Conservation (phyloP, 345 rosid species). For the Punica granatum region DNA sequence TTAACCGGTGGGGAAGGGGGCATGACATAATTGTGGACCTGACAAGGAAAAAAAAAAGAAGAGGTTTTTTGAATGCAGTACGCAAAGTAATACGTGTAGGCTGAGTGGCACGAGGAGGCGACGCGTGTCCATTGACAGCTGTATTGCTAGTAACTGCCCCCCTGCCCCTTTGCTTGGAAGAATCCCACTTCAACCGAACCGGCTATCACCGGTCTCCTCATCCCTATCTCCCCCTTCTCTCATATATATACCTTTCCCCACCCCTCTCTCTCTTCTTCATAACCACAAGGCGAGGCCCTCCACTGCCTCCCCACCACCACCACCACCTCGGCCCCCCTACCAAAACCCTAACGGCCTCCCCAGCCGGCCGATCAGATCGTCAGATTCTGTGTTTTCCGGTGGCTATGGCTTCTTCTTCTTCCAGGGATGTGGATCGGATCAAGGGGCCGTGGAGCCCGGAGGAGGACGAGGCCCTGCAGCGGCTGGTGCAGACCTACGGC, state of each 20-base stretch:
- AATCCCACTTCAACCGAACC: constrained; percentile 39
- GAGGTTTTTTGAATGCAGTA: background rate
- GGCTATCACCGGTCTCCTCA: constrained; percentile 43
- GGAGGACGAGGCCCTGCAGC: constrained; percentile 60
- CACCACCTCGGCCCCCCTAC: background rate
- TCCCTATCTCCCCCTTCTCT: constrained; percentile 5
- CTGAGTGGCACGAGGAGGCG: constrained; percentile 11
- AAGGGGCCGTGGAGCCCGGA: constrained; percentile 87
- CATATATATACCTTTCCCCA: background rate
- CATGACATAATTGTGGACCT: constrained; percentile 2
- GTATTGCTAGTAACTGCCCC: constrained; percentile 53
- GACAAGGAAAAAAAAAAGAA: background rate
- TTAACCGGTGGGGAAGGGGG: background rate
- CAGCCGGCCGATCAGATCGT: background rate
- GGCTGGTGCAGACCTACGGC: constrained; percentile 55
- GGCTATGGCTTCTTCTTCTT: constrained; percentile 5
- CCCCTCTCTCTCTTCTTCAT: constrained; percentile 8
- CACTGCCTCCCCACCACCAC: background rate
- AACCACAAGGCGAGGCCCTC: constrained; percentile 33
- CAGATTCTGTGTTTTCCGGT: background rate
- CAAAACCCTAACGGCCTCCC: background rate
- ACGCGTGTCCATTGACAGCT: constrained; percentile 63
- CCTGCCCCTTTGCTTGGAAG: constrained; percentile 35
- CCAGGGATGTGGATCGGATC: constrained; percentile 59
- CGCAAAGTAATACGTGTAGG: constrained; percentile 36